Base-by-base conservation (phyloP, 2,329 filamentous ascomycete species). In the Zalaria sp. region DNA sequence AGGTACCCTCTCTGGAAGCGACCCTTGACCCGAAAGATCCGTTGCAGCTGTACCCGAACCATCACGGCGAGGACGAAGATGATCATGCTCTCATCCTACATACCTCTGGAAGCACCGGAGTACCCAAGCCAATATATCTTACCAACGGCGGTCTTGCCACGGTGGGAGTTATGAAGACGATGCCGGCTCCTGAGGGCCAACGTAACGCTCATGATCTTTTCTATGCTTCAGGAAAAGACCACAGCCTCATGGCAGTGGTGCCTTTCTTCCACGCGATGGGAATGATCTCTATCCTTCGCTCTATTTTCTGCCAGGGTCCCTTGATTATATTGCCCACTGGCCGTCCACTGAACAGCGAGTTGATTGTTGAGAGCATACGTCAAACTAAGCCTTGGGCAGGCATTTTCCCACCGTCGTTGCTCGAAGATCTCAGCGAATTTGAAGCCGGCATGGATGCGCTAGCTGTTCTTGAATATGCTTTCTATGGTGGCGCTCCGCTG, bases 91-190 rank as follows among this genome's bases (percentile, higher is more conserved):
- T 60, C 26, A 53, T 61, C 26, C 41, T 66, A 1, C 65, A 68
- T 38, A 66, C 65, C 0, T 67, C 62, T 3, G 66, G 66, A 2
- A 57, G 60, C 1, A 68, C 65, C 2, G 64, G 65, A 2, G 42
- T 63, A 0, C 64, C 63, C 1, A 67, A 67, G 39, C 62, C 61
- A 0, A 60, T 67, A n/a, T 40, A 49, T 1, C 54, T 55, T 48
- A 55, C 58, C 3, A 57, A 68, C 44, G 52, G 47, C 6, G 47
- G 54, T 25, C 39, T 63, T 8, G 51, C 52, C 1, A 58, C 59
- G 0, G 54, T 63, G 51, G 64, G 68, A 47, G 58, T 59, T 0
- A 49, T 63, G 2, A 51, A 57, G 6, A 44, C 62, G 2, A 50
- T 65, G 0, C 58, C 61, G 0, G 50, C 53, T 5, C 47, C 48